Conservation (phyloP, 768 basidiomycete species). For the Suillus spraguei region DNA sequence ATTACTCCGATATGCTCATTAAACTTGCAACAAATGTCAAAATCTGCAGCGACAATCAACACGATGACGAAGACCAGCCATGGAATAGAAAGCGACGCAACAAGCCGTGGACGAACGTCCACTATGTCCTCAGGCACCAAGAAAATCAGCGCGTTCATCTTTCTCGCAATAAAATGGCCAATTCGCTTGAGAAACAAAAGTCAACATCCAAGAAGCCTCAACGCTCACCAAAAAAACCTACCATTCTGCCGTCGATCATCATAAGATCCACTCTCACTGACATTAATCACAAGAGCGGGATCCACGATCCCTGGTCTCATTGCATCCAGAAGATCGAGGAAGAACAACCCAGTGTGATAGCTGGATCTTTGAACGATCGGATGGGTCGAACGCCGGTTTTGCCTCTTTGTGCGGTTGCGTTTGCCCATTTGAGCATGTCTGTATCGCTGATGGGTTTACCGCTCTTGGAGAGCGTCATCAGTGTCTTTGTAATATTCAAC, state of each 20-base stretch:
- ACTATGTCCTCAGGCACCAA: conserved; percentile 97
- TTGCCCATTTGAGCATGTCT: conserved; percentile 97
- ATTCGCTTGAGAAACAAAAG: conserved; percentile 57
- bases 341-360: conserved; percentile 89
- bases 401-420: conserved; percentile 77
- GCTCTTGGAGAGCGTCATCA: conserved; percentile 67
- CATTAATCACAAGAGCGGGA: conserved; percentile 71
- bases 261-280: conserved; percentile 63
- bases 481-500: conserved; percentile 89
- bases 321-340: conserved; percentile 90
- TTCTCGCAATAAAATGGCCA: conserved; percentile 98
- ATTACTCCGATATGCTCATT: conserved; percentile 67
- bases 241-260: conserved; percentile 94
- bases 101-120: conserved; percentile 87
- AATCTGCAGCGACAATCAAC: conserved; percentile 52
- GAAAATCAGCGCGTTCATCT: conserved; percentile 96
- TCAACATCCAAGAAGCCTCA: conserved; percentile 3
- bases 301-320: conserved; percentile 96
- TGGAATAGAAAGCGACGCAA: conserved; percentile 41
- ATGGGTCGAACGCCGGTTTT: conserved; percentile 64
- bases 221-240: conserved; percentile 37
- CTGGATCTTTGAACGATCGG: conserved; percentile 93
- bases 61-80: background rate
- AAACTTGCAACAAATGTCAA: conserved; percentile 94
- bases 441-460: conserved; percentile 88